These are phyloP conservation scores for Lepiota brunneoincarnata DNA, from an alignment of 768 basidiomycete species.

Conservation along the genomic window DNA sequence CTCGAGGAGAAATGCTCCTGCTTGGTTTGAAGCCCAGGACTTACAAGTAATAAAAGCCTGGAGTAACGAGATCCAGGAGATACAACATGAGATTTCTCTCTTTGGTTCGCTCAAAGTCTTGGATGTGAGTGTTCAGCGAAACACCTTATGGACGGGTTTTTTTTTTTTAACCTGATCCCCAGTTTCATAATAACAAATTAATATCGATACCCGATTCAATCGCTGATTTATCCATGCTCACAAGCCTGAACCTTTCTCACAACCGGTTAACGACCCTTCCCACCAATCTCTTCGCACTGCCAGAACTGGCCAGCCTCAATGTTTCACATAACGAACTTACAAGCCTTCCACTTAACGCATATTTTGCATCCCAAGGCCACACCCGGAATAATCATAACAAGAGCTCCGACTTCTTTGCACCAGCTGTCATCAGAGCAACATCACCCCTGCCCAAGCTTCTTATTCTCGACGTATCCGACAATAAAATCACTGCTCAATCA, in stretches of 20 bases:
- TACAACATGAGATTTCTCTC: slow-evolving; percentile 80
- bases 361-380: slow-evolving; percentile 39
- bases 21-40: slow-evolving; percentile 85
- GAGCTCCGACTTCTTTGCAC: slow-evolving; percentile 60
- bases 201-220: slow-evolving; percentile 60
- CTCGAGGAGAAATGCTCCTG: slow-evolving; percentile 44
- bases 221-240: slow-evolving; percentile 64
- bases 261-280: slow-evolving; percentile 68
- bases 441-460: slow-evolving; percentile 64
- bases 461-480: slow-evolving; percentile 64
- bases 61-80: slow-evolving; percentile 76
- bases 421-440: slow-evolving; percentile 58
- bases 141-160: neutral
- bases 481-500: slow-evolving; percentile 52
- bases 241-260: slow-evolving; percentile 70
- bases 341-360: slow-evolving; percentile 57
- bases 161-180: slow-evolving; percentile 7
- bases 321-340: slow-evolving; percentile 68
- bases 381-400: slow-evolving; percentile 27
- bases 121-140: slow-evolving; percentile 52
- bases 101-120: slow-evolving; percentile 81
- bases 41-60: slow-evolving; percentile 72
- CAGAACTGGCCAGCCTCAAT: slow-evolving; percentile 63
- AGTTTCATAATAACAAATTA: slow-evolving; percentile 80
- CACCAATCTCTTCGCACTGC: slow-evolving; percentile 61